Conservation (phyloP, 2,329 filamentous ascomycete genomes). For the Ceratocystis albifundus region DNA sequence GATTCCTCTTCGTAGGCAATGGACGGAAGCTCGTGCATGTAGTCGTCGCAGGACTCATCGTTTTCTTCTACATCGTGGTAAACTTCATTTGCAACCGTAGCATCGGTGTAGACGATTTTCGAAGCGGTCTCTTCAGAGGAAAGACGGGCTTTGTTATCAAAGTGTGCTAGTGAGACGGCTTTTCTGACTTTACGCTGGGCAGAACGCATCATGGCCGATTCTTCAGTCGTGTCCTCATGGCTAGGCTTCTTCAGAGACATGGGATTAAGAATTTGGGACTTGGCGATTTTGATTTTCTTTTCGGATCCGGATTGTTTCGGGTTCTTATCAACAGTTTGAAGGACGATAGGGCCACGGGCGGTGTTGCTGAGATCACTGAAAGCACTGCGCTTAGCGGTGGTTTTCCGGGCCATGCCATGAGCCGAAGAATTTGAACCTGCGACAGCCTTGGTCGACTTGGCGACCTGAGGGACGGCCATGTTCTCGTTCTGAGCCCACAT, state of each 20-base stretch:
- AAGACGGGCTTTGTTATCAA: slow-evolving; percentile 23
- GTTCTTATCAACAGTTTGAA: slow-evolving; percentile 30
- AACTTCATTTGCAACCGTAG: neutral
- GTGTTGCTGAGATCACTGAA: slow-evolving; percentile 77
- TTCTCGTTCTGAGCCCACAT: slow-evolving; percentile 58
- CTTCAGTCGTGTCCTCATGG: slow-evolving; percentile 12
- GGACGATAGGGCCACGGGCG: slow-evolving; percentile 28
- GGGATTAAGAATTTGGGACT: slow-evolving; percentile 23
- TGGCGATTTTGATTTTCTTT: slow-evolving; percentile 30
- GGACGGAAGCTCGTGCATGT: slow-evolving; percentile 9
- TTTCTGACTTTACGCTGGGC: slow-evolving; percentile 9
- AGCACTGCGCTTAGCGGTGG: slow-evolving; percentile 60
- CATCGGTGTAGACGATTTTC: neutral
- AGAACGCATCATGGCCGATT: slow-evolving; percentile 4
- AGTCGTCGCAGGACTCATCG: slow-evolving; percentile 18
- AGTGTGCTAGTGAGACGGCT: slow-evolving; percentile 12
- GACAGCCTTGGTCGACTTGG: slow-evolving; percentile 27
- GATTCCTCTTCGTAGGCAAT: slow-evolving; percentile 23
- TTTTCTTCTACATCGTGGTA: slow-evolving; percentile 3
- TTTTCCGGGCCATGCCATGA: slow-evolving; percentile 46
- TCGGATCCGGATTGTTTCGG: slow-evolving; percentile 27
- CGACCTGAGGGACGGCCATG: slow-evolving; percentile 46
- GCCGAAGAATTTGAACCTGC: slow-evolving; percentile 29
- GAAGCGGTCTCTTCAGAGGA: slow-evolving; percentile 13
- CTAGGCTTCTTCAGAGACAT: slow-evolving; percentile 17